Evolutionary conservation across 2,329 filamentous ascomycete genomes (phyloP), one percentile per base, ranked within the genome.

Genomic region (Aspergillus vadensis): DNA sequence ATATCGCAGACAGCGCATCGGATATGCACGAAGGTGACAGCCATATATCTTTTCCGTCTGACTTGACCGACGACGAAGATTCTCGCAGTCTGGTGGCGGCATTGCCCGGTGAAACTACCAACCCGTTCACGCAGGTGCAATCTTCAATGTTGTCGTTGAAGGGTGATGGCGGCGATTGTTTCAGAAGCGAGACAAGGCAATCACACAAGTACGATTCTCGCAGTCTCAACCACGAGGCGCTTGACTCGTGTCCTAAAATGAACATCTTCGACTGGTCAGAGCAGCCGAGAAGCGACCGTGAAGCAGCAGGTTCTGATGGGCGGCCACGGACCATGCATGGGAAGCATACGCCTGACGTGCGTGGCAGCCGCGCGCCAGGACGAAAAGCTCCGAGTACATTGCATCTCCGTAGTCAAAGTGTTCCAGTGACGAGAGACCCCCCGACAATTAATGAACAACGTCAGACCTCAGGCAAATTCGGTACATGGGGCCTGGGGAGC

Each of bases 181-280:
- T 25, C 47, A 50, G 48, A 44, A 48, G 58, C 17, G 57, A 54
- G 12, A 50, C 61, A 50, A 39, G 57, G 58, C 43, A 57, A 2
- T 58, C 65, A 25, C 38, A 49, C 10, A 59, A 58, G 12, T 58
- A 65, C 21, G 66, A 68, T 23, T 62, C 55, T 4, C 61, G 25
- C 44, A 63, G 57, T 10, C 30, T 63, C 5, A 44, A 39, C 12
- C 57, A 41, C 19, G 63, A 70, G 64, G 69, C 53, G 73, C 76
- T 38, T 65, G 75, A 67, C 62, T 70, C 64, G 76, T 82, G 76
- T 60, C 76, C 75, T 49, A 82, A 80, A 68, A 81, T 81, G 69
- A 86, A 79, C 69, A 82, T 88, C 14, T 88, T 88, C 70, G 86
- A 88, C 70, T 88, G 85, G 84, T 87, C 86, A 30, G 86, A 88